Base-by-base conservation (phyloP, 148 eudicot species). In the Silene uniflora region DNA sequence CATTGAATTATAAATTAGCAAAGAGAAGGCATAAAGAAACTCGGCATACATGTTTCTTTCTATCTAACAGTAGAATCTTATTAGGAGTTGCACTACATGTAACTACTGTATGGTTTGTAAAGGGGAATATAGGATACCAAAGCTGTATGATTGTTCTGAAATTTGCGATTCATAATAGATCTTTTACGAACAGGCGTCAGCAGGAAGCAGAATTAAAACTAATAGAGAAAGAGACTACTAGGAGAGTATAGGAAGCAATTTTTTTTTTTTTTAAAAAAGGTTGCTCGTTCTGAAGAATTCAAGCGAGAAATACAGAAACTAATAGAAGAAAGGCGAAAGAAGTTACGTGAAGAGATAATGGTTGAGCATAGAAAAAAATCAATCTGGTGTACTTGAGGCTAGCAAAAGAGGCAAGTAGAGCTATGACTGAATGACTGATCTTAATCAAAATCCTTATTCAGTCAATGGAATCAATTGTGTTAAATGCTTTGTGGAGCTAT, bases 151-250 rank as follows among this genome's bases (percentile, higher is more conserved):
- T 35, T 7, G 63, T 79, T 54, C 73, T 63, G 63, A 63, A 73
- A 6, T 73, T 62, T 69, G 67, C 76, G 62, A 76, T 83, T 83
- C 82, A 84, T 76, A 29, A 18, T 73, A 56, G 74, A 62, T 79
- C 23, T 52, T 78, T 64, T 62, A 63, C 78, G 73, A 62, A 67
- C 85, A 94, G 98, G 96, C 93, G 93, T 75, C 97, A 90, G 76
- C 89, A 87, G 78, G 93, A 91, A 84, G 95, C 97, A 71, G 98
- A 94, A 82, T 19, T 83, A 69, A 89, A 86, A 75, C 71, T 94
- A 78, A 78, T 94, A 74, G 92, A 90, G 78, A 97, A 94, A 87
- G 98, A 94, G 89, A 94, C 96, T 72, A 75, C 89, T 72, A 88
- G 84, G 78, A 86, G 97, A 88, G 92, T 94, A 47, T 93, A 92